These are phyloP conservation scores for Syncephalis plumigaleata DNA, from an alignment of 371 early-diverging fungal genomes.

Conservation along the genomic window DNA sequence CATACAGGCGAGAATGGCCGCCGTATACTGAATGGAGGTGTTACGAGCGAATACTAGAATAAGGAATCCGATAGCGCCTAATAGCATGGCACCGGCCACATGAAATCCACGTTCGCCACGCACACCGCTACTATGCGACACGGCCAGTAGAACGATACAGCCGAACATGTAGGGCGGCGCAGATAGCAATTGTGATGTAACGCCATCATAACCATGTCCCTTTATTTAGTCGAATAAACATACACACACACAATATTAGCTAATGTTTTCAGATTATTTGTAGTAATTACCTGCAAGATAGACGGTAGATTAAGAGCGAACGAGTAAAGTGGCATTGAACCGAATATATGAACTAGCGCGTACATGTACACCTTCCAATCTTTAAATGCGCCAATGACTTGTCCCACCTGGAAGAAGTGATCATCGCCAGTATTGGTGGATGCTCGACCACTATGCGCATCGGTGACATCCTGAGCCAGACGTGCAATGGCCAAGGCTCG, in stretches of 20 bases:
- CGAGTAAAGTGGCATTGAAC: constrained; percentile 35
- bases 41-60: background rate
- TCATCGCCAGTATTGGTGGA: background rate
- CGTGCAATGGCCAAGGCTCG: constrained; percentile 1
- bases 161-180: background rate
- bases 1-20: constrained; percentile 25
- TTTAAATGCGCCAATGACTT: constrained; percentile 22
- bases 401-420: constrained; percentile 24
- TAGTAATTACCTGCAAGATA: constrained; percentile 18
- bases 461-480: background rate
- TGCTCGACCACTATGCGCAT: background rate
- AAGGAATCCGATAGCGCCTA: background rate
- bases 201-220: background rate
- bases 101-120: background rate
- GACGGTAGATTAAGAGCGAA: constrained; percentile 41
- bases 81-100: background rate
- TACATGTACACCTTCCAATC: constrained; percentile 32
- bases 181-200: background rate
- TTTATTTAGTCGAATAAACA: too few relatives aligned
- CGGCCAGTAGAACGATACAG: background rate
- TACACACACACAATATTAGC: too few relatives aligned
- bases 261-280: constrained; percentile 4
- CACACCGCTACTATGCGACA: background rate
- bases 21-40: constrained; percentile 15
- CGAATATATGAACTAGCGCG: constrained; percentile 27